phyloP scores from a whole-genome alignment of 2,329 filamentous ascomycete genomes.

The Colletotrichum paranaense region DNA sequence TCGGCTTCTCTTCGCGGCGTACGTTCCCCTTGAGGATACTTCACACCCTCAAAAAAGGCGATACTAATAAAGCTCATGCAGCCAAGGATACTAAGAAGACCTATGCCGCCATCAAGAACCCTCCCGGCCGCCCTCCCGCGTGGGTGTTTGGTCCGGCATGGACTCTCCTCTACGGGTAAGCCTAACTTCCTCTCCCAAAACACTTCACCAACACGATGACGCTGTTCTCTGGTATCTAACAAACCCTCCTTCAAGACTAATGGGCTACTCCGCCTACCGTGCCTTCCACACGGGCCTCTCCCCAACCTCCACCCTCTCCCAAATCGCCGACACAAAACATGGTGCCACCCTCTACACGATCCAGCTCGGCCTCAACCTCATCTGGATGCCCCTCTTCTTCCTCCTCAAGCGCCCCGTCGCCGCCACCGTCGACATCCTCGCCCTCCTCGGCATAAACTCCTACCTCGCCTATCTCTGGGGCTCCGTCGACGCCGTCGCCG shows the following conservation, averaged over 20 bases:
- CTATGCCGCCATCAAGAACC: slow-evolving; percentile 76
- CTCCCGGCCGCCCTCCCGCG: slow-evolving; percentile 70
- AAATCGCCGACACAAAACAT: slow-evolving; percentile 70
- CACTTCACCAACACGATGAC: slow-evolving; percentile 17
- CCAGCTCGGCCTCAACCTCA: slow-evolving; percentile 85
- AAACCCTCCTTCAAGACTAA: slow-evolving; percentile 58
- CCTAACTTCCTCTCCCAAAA: neutral
- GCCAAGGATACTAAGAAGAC: slow-evolving; percentile 68
- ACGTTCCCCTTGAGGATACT: slow-evolving; percentile 44
- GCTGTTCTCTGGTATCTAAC: neutral
- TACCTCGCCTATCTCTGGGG: slow-evolving; percentile 84
- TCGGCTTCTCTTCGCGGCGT: slow-evolving; percentile 78
- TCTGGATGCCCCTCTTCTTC: slow-evolving; percentile 96
- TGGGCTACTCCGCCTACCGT: slow-evolving; percentile 91
- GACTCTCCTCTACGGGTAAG: slow-evolving; percentile 72
- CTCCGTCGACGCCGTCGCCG: slow-evolving; percentile 77
- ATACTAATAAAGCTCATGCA: slow-evolving; percentile 41
- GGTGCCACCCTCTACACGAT: slow-evolving; percentile 86
- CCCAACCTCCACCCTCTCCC: slow-evolving; percentile 63
- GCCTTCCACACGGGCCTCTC: slow-evolving; percentile 74
- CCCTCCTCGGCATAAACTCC: slow-evolving; percentile 76
- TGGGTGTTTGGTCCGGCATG: slow-evolving; percentile 73
- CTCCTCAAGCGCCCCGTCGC: slow-evolving; percentile 76
- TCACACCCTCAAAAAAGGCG: no score
- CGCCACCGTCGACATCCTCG: slow-evolving; percentile 80